A percentile compares a stretch with the other conserved stretches of the same genome.
Conservation (phyloP, 176 grass and related monocot genomes). For the Oryza nivara region DNA sequence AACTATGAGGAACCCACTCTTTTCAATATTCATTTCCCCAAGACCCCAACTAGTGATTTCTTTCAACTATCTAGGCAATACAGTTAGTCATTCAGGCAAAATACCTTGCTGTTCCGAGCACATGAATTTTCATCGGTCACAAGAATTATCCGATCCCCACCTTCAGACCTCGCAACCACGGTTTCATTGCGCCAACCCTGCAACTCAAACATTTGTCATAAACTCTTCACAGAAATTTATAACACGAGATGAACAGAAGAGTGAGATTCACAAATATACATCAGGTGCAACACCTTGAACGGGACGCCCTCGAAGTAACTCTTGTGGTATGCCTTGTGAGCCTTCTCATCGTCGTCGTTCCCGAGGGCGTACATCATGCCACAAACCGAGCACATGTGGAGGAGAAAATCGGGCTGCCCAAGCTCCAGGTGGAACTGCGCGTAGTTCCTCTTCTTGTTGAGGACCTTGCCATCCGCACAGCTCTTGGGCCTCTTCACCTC, state of each 20-base stretch:
- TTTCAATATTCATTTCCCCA: conserved; percentile 33
- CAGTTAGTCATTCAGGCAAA: background rate
- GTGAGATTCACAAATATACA: background rate
- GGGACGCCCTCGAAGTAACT: conserved; percentile 63
- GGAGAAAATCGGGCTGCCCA: conserved; percentile 82
- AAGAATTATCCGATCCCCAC: conserved; percentile 56
- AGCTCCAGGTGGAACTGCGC: conserved; percentile 91
- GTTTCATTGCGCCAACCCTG: conserved; percentile 84
- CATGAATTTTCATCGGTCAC: conserved; percentile 44
- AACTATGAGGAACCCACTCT: background rate
- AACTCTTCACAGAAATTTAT: background rate
- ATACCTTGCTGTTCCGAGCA: conserved; percentile 57
- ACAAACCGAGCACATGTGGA: conserved; percentile 75
- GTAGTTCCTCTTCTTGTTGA: conserved; percentile 83
- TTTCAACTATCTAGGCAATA: background rate
- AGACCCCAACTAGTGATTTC: background rate
- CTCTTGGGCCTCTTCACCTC: conserved; percentile 32
- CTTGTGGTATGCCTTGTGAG: conserved; percentile 80
- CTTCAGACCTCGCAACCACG: conserved; percentile 47
- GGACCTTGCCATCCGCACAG: conserved; percentile 28
- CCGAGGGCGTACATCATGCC: conserved; percentile 85
- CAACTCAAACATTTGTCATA: background rate
- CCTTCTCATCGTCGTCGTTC: conserved; percentile 76
- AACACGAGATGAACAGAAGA: background rate
- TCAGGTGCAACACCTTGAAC: conserved; percentile 62